These are phyloP conservation scores for Odontarrhena argentea DNA, from an alignment of 345 rosid species.

Conservation along the genomic window DNA sequence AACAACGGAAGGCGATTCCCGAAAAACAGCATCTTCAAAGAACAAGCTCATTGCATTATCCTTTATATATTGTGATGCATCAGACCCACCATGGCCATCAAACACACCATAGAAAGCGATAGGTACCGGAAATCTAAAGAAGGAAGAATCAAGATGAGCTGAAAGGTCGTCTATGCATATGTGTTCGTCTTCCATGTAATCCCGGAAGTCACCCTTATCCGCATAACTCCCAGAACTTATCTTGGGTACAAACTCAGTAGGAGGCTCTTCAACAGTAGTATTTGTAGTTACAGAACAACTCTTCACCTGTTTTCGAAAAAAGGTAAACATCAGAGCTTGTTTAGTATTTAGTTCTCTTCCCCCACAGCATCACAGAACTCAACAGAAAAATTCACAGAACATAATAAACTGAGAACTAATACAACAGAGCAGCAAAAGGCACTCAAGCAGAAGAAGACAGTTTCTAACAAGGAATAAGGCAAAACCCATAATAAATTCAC, in stretches of 20 bases:
- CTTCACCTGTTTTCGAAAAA: constrained; percentile 25
- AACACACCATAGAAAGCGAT: constrained; percentile 84
- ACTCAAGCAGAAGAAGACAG: neutral
- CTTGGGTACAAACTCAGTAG: constrained; percentile 47
- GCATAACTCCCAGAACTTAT: constrained; percentile 85
- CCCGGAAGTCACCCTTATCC: constrained; percentile 60
- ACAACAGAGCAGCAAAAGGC: neutral
- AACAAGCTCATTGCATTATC: constrained; percentile 78
- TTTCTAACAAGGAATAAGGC: neutral
- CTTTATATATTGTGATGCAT: constrained; percentile 72
- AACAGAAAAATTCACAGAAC: neutral
- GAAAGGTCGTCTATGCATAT: constrained; percentile 73
- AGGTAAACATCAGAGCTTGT: constrained; percentile 6
- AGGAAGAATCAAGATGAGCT: constrained; percentile 51
- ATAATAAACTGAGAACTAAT: constrained; percentile 1
- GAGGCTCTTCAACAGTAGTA: constrained; percentile 12
- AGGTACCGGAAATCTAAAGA: constrained; percentile 41
- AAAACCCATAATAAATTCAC: neutral
- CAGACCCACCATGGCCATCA: constrained; percentile 88
- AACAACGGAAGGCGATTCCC: constrained; percentile 21
- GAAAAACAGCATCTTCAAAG: constrained; percentile 76
- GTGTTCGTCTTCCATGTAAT: constrained; percentile 80
- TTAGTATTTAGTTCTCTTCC: neutral
- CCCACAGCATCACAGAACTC: neutral
- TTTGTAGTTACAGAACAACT: constrained; percentile 28